These are phyloP conservation scores for Tympanopsis confertula DNA, from an alignment of 2,329 filamentous ascomycete species.

Conservation along the genomic window DNA sequence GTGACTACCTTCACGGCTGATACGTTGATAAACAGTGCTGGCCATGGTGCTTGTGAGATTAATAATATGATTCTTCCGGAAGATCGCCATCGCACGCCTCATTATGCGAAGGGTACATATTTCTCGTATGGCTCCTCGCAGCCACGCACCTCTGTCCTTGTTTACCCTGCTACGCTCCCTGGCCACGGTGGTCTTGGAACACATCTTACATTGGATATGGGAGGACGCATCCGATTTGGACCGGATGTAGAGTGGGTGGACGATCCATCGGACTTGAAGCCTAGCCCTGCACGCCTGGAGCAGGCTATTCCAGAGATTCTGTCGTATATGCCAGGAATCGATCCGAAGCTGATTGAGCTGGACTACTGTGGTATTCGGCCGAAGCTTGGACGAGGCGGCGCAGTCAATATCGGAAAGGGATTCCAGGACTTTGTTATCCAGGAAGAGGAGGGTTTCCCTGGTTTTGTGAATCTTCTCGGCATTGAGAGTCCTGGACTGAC, in stretches of 20 bases:
- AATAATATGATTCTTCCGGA: constrained; percentile 47
- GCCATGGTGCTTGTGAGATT: constrained; percentile 44
- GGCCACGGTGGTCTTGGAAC: constrained; percentile 53
- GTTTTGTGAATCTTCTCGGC: constrained; percentile 54
- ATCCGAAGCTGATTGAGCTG: constrained; percentile 35
- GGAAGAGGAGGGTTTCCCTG: constrained; percentile 45
- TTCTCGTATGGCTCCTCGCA: constrained; percentile 43
- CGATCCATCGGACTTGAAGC: constrained; percentile 38
- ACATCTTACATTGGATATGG: constrained; percentile 55
- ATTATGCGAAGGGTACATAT: constrained; percentile 57
- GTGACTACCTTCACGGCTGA: constrained; percentile 38
- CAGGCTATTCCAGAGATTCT: constrained; percentile 46
- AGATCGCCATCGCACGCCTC: constrained; percentile 36
- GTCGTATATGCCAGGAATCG: constrained; percentile 44
- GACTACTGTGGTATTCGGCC: constrained; percentile 58
- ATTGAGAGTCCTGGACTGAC: constrained; percentile 13
- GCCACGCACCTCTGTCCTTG: constrained; percentile 39
- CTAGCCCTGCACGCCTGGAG: constrained; percentile 33
- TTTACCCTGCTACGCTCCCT: constrained; percentile 51
- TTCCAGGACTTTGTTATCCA: constrained; percentile 48
- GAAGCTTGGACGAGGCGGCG: constrained; percentile 36
- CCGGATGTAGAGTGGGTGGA: constrained; percentile 59
- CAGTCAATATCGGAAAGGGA: constrained; percentile 29
- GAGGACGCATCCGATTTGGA: constrained; percentile 51
- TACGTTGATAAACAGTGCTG: constrained; percentile 50